Percentiles rank a stretch among this genome's conserved stretches.
Evolutionary conservation across 2,329 filamentous ascomycete species (phyloP).

Genomic region (Tolypocladium cylindrosporum): DNA sequence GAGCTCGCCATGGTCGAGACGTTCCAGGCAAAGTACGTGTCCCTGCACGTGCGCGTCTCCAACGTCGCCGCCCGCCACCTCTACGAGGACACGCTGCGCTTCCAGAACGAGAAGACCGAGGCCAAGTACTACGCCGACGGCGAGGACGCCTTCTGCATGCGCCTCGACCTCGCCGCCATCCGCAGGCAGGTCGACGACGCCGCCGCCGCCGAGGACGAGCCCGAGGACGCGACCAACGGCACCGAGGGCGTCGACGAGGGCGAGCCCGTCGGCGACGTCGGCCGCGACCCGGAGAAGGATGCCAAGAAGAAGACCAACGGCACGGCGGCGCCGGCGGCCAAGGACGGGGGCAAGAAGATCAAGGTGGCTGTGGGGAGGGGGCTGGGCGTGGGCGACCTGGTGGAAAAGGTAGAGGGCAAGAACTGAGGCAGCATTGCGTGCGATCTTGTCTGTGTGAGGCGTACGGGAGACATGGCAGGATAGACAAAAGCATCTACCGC

Average conservation of each 20-base stretch:
- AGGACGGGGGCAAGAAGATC: conserved; percentile 49
- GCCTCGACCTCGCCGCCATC: conserved; percentile 65
- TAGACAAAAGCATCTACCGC: not conserved
- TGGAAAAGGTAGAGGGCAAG: conserved; percentile 57
- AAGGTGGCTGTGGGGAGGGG: conserved; percentile 78
- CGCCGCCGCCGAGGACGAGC: conserved; percentile 11
- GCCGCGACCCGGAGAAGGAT: conserved; percentile 29
- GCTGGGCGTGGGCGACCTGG: conserved; percentile 68
- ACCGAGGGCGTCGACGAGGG: conserved; percentile 48
- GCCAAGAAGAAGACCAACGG: not conserved
- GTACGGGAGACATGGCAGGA: not conserved
- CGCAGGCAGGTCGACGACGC: conserved; percentile 28
- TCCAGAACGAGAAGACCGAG: conserved; percentile 79
- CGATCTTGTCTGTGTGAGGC: not conserved
- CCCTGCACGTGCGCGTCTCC: conserved; percentile 87
- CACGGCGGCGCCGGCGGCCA: conserved; percentile 12
- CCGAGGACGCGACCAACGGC: conserved; percentile 26
- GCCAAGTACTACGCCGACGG: conserved; percentile 93
- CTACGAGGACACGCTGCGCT: conserved; percentile 86
- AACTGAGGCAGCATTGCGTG: conserved; percentile 5
- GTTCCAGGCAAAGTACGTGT: conserved; percentile 85
- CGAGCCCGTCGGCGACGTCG: conserved; percentile 58
- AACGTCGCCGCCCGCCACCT: conserved; percentile 86
- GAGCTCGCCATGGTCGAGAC: conserved; percentile 96
- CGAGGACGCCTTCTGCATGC: conserved; percentile 93